Conservation (phyloP, 495 filamentous ascomycete species). For the Penicillium silybi region DNA sequence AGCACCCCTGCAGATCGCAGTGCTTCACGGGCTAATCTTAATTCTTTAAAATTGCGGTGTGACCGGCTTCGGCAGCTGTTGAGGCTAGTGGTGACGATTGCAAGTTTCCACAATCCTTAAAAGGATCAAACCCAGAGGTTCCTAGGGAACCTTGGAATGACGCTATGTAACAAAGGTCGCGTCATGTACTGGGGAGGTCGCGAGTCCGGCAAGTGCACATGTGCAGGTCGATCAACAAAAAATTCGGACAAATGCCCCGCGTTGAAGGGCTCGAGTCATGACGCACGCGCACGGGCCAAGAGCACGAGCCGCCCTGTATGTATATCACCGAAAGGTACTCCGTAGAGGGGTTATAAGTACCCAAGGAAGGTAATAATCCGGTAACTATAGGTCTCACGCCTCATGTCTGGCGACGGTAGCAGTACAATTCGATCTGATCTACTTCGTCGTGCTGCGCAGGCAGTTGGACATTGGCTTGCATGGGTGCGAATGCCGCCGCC, state of each 20-base stretch:
- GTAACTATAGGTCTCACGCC: conserved; percentile 4
- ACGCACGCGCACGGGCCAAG: conserved; percentile 2
- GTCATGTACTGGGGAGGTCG: neutral
- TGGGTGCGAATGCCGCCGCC: conserved; percentile 48
- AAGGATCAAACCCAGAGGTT: neutral
- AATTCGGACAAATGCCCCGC: neutral
- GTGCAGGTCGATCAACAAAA: neutral
- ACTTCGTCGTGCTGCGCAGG: conserved; percentile 54
- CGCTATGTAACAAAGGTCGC: neutral
- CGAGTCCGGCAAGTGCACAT: neutral
- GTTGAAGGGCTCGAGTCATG: neutral
- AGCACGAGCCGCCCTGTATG: neutral
- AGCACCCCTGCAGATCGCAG: neutral
- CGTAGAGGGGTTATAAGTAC: no score
- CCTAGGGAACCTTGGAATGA: neutral
- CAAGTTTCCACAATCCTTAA: neutral
- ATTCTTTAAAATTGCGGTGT: conserved; percentile 9
- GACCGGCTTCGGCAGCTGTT: neutral
- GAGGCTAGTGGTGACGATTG: neutral
- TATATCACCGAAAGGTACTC: neutral
- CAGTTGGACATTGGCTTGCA: conserved; percentile 47
- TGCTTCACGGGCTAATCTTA: neutral
- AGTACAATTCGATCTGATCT: conserved; percentile 60
- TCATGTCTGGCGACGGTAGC: conserved; percentile 27
- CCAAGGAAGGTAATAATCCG: neutral